phyloP scores from a whole-genome alignment of 176 grass and related monocot genomes.

The Oryza rufipogon region DNA sequence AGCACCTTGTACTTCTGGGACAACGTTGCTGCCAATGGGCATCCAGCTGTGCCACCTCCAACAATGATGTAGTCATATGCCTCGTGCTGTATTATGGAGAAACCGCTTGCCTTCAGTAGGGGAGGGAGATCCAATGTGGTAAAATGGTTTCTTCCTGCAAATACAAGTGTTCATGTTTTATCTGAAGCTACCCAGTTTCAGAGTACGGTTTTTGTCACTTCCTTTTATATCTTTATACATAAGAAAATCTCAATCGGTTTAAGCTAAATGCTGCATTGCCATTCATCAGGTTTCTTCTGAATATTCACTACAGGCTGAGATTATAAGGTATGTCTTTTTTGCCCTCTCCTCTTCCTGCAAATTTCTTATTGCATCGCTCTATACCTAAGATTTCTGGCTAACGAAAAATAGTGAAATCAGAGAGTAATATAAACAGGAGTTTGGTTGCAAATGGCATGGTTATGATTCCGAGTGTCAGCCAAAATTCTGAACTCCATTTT shows the following conservation, averaged over 20 bases:
- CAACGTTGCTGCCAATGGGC: conserved; percentile 83
- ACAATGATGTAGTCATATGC: conserved; percentile 85
- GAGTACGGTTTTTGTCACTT: conserved; percentile 3
- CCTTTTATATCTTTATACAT: conserved; percentile 9
- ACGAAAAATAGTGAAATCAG: conserved; percentile 29
- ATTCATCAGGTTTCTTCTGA: conserved; percentile 36
- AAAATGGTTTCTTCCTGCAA: conserved; percentile 56
- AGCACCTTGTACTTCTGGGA: conserved; percentile 80
- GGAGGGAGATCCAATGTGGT: conserved; percentile 47
- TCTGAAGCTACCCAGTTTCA: conserved; percentile 10
- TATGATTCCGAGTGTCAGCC: neutral
- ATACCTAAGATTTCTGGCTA: neutral
- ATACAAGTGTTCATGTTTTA: conserved; percentile 40
- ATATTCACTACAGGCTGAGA: conserved; percentile 3
- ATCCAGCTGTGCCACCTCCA: conserved; percentile 83
- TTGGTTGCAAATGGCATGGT: conserved; percentile 4
- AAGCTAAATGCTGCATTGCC: neutral
- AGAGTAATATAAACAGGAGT: neutral
- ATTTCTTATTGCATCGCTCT: neutral
- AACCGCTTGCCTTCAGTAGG: conserved; percentile 69
- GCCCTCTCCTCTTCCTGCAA: neutral
- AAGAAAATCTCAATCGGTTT: neutral
- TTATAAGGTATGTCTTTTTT: conserved; percentile 13
- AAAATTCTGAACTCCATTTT: conserved; percentile 2
- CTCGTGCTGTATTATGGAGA: conserved; percentile 42